These are phyloP conservation scores for Solanum medicagineum DNA, from an alignment of 257 asterid genomes.

Conservation along the genomic window DNA sequence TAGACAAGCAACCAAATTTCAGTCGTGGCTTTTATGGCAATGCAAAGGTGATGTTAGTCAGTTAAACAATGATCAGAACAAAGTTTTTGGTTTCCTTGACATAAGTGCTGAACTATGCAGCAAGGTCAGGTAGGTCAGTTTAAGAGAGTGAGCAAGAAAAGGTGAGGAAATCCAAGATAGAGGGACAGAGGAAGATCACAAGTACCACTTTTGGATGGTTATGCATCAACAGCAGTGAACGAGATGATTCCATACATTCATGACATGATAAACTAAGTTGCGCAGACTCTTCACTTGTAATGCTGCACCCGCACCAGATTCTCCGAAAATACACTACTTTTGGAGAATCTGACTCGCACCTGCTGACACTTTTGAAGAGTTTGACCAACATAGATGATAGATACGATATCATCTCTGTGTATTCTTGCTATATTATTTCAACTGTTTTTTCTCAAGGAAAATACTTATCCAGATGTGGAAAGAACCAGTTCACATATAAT, in stretches of 20 bases:
- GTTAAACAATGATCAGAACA: not conserved
- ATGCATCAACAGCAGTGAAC: not conserved
- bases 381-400: not conserved
- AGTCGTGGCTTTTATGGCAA: not conserved
- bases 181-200: not conserved
- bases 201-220: not conserved
- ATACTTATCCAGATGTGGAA: not conserved
- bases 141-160: not conserved
- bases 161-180: not conserved
- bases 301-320: too few species aligned
- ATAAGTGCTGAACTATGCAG: not conserved
- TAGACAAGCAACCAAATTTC: not conserved
- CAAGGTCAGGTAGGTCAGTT: not conserved
- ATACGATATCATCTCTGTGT: not conserved
- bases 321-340: too few species aligned
- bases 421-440: not conserved
- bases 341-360: too few species aligned
- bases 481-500: not conserved
- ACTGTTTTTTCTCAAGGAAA: not conserved
- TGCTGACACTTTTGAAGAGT: too few species aligned
- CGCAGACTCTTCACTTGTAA: too few species aligned
- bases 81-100: not conserved
- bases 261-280: not conserved
- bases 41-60: not conserved
- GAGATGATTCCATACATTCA: not conserved